Base-by-base conservation (phyloP, 306 rosid genomes). In the Corylus heterophylla region DNA sequence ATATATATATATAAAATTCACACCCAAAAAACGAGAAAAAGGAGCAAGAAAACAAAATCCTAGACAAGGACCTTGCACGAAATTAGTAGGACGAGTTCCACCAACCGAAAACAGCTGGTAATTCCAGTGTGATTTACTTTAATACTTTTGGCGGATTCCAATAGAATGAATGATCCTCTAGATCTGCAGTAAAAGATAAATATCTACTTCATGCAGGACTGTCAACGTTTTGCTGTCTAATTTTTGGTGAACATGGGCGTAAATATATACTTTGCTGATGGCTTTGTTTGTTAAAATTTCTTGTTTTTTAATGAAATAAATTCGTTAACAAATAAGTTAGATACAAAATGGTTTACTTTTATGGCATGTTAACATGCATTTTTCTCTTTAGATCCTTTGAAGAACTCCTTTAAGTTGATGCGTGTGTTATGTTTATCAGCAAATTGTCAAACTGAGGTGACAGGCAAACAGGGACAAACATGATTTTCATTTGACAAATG, bases 401-500 rank as follows among this genome's bases (percentile, higher is more conserved):
- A 70, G 3, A 31, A 31, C 3, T 76, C 73, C 77, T 71, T 50
- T 9, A 58, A 18, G 31, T 42, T 71, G 35, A 31, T 31, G 35
- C 2, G 86, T 84, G 76, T 47, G 67, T 63, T 42, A 80, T 74
- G 79, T 83, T 73, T 78, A 87, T 83, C 74, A 72, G 12, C 58
- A 74, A 79, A 67, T 54, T 54, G 71, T 74, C 72, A 69, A 47
- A 78, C 25, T 78, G 92, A 90, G 48, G 84, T 80, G 96, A 92
- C 94, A 83, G 83, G 78, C 80, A 85, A 74, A 78, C 78, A 85
- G 74, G 50, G 78, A 89, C 94, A 93, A 88, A 89, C 83, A 77
- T 54, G 51, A 85, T 83, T 89, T 84, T 85, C 87, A 85, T 83
- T 89, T 86, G 90, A 89, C 90, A 81, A 86, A 86, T 83, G 76